Evolutionary conservation across 1,284 basidiomycete species (phyloP), one percentile per base, ranked within the genome.

Genomic region (Fereydounia khargensis): DNA sequence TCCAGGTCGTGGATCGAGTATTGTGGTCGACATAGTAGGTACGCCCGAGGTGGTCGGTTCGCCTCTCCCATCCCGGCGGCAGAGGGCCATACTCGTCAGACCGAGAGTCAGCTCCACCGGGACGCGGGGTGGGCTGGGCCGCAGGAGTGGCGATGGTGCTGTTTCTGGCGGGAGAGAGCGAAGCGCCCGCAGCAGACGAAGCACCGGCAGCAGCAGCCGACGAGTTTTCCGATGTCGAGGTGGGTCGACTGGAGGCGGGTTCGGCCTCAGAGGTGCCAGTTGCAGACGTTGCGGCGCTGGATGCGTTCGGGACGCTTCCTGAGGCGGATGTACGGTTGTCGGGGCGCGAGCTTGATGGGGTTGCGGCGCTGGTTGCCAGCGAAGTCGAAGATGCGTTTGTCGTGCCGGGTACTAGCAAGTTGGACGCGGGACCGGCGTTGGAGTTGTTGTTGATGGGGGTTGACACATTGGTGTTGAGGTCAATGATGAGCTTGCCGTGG

Each of bases 1-100:
- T 86, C 94, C 94, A 98, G 6, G 91, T 91, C n/a, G 94, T 97
- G 25, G 86, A 85, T 43, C 92, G 85, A 4, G 87, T 87, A 77
- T 88, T 91, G 78, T 98, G 92, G 51, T 79, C 78, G 55, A 79
- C 78, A 39, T 78, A 95, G 79, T 97, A 98, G 16, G 87, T 84
- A 38, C 95, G 81, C 2, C 87, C 88, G 42, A 91, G 83, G 40
- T 84, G 85, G 76, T 97, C 95, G 38, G 86, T 83, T 35, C 95
- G 85, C 46, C 92, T 85, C 77, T 98, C 95, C 91, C 92, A 98
- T 10, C 91, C 91, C 22, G 79, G 71, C 0, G 94, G 94, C 22
- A 98, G 79, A 1, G 67, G 57, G 3, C 68, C 68, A 22, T 58
- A 55, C 38, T 71, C 68, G 37, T 71, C 68, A 1, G 61, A 57